Evolutionary conservation across 441 rosid genomes (phyloP).

Genomic region (Capsella rubella): DNA sequence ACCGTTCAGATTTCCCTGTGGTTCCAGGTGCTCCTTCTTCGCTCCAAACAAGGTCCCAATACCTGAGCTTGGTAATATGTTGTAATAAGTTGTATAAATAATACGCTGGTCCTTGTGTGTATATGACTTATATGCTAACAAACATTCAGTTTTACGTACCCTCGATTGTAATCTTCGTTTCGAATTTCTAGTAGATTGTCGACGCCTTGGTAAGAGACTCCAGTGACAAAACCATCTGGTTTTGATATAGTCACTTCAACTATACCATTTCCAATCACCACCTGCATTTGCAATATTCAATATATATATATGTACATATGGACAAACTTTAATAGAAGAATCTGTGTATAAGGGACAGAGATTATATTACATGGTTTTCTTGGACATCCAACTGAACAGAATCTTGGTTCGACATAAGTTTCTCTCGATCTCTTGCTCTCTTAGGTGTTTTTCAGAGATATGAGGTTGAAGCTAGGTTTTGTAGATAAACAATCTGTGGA

Average conservation of each 20-base stretch:
- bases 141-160: constrained; percentile 37
- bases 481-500: constrained; percentile 27
- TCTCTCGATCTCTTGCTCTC: constrained; percentile 6
- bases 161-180: constrained; percentile 55
- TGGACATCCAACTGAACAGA: constrained; percentile 53
- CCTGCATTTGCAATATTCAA: constrained; percentile 46
- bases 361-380: constrained; percentile 56
- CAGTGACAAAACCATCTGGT: constrained; percentile 63
- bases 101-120: neutral
- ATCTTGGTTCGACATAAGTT: constrained; percentile 48
- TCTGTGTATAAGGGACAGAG: neutral
- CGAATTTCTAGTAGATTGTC: constrained; percentile 64
- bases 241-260: constrained; percentile 61
- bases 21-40: constrained; percentile 61
- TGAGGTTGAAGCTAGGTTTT: constrained; percentile 33
- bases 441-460: constrained; percentile 11
- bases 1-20: constrained; percentile 66
- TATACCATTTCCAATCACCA: constrained; percentile 59
- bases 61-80: constrained; percentile 52
- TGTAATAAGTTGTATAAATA: neutral
- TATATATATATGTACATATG: neutral
- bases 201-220: constrained; percentile 54
- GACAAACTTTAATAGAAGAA: neutral
- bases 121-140: neutral
- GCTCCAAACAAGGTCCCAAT: constrained; percentile 98